Base-by-base conservation (phyloP, 495 filamentous ascomycete genomes). In the Xylaria grammica region DNA sequence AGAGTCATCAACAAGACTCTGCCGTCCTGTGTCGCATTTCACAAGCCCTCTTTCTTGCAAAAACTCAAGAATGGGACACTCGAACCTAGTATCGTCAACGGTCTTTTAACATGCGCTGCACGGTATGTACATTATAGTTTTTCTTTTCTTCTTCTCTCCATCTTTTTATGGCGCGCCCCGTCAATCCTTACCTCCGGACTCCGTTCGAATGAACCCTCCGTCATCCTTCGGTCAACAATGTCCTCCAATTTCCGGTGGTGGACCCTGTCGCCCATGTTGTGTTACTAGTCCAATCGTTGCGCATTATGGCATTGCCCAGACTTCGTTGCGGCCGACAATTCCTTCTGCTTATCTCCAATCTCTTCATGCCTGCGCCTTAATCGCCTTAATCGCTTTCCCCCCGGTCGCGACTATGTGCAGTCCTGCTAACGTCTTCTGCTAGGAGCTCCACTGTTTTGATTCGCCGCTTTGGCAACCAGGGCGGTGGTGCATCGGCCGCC, bases 21-120 rank as follows among this genome's bases (percentile, higher is more conserved):
- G 51, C 81, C 81, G 50, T 80, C 81, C 67, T 83, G 79, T 62
- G 78, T 83, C 42, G 81, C 80, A 49, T 83, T 83, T 69, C 81
- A 83, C 72, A 82, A 82, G 69, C 80, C 81, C 49, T 80, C 81
- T 6, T 82, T 82, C 58, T 59, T 83, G 38, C 78, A 80, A 69
- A 79, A 82, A 66, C 73, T 83, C 22, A 82, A 82, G 76, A 80
- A 75, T 38, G 69, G 69, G 7, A 72, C 73, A 17, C 76, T 83
- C 55, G 80, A 83, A 36, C 73, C 74, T 4, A 78, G 75, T 42
- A 80, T 83, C 65, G 75, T 82, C 34, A 81, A 82, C 52, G 80
- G 79, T 15, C 74, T 83, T 20, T 70, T 83, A 19, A 81, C 81
- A 22, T 80, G 75, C 3, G 81, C 78, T 46, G 80, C 81, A 48